A percentile compares a stretch with the other conserved stretches of the same genome.
These are phyloP conservation scores for Gamarada debralockiae DNA, from an alignment of 495 filamentous ascomycete species.

Conservation along the genomic window DNA sequence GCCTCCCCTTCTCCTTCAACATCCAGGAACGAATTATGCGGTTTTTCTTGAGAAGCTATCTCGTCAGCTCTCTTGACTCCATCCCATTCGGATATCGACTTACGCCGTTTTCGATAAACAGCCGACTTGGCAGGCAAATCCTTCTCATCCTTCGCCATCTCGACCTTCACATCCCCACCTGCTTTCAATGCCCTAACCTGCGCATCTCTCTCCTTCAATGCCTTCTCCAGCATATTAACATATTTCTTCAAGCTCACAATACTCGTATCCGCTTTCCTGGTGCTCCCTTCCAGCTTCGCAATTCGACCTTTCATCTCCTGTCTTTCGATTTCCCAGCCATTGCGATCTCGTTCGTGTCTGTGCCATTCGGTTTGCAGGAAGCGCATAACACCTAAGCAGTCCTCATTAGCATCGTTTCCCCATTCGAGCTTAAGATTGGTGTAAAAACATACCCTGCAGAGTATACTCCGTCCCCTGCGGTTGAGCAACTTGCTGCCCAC, in stretches of 20 bases:
- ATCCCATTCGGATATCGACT: slow-evolving; percentile 9
- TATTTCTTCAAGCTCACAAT: slow-evolving; percentile 87
- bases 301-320: slow-evolving; percentile 99
- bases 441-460: slow-evolving; percentile 66
- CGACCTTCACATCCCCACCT: slow-evolving; percentile 26
- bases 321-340: slow-evolving; percentile 97
- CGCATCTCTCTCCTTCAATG: slow-evolving; percentile 63
- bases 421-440: slow-evolving; percentile 7
- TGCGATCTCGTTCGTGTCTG: slow-evolving; percentile 93
- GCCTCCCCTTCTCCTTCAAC: slow-evolving; percentile 28
- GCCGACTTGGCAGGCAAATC: slow-evolving; percentile 9
- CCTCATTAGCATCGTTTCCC: background rate
- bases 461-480: slow-evolving; percentile 95
- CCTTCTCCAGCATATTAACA: slow-evolving; percentile 84
- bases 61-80: slow-evolving; percentile 17
- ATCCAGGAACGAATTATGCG: slow-evolving; percentile 37
- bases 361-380: slow-evolving; percentile 99
- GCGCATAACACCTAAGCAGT: slow-evolving; percentile 84
- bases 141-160: slow-evolving; percentile 38
- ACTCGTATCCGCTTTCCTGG: slow-evolving; percentile 75
- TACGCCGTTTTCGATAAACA: slow-evolving; percentile 19
- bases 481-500: slow-evolving; percentile 50
- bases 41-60: slow-evolving; percentile 28
- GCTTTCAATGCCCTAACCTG: slow-evolving; percentile 37
- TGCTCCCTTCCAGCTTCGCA: slow-evolving; percentile 88